Conservation (phyloP, 306 rosid species). For the Medicago ruthenica region DNA sequence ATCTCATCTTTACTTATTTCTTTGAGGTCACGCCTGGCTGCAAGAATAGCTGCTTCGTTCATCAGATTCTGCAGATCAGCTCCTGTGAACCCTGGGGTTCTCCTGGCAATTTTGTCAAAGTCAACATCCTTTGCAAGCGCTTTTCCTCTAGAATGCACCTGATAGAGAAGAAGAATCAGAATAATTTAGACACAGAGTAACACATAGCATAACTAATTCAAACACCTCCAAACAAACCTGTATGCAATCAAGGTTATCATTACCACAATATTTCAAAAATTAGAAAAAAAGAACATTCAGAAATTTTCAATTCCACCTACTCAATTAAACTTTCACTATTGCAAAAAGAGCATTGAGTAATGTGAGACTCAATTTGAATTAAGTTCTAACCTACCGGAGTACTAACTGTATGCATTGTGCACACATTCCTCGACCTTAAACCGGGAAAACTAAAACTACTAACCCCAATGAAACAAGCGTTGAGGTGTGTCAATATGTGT, state of each 20-base stretch:
- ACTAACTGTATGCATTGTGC: neutral
- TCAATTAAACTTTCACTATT: neutral
- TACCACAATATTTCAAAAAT: neutral
- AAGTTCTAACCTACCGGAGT: neutral
- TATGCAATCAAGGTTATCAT: neutral
- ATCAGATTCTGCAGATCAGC: slow-evolving; percentile 81
- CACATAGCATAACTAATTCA: neutral
- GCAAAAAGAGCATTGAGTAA: neutral
- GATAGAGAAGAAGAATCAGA: slow-evolving; percentile 31
- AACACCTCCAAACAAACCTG: slow-evolving; percentile 2
- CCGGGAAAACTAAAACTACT: neutral
- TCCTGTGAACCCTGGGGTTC: slow-evolving; percentile 95
- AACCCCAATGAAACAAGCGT: neutral
- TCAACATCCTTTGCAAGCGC: slow-evolving; percentile 96
- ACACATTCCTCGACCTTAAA: neutral
- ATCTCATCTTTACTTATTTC: slow-evolving; percentile 99
- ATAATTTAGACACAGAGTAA: slow-evolving; percentile 21
- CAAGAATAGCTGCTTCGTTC: slow-evolving; percentile 99
- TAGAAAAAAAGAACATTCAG: neutral
- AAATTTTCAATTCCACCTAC: slow-evolving; percentile 9
- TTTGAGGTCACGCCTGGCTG: slow-evolving; percentile 97
- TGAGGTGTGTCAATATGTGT: neutral
- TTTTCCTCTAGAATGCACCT: slow-evolving; percentile 91
- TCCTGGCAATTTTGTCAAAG: slow-evolving; percentile 91
- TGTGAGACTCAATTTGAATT: neutral